Evolutionary conservation across 2,329 filamentous ascomycete genomes (phyloP).

Genomic region (Lecanicillium sp.): DNA sequence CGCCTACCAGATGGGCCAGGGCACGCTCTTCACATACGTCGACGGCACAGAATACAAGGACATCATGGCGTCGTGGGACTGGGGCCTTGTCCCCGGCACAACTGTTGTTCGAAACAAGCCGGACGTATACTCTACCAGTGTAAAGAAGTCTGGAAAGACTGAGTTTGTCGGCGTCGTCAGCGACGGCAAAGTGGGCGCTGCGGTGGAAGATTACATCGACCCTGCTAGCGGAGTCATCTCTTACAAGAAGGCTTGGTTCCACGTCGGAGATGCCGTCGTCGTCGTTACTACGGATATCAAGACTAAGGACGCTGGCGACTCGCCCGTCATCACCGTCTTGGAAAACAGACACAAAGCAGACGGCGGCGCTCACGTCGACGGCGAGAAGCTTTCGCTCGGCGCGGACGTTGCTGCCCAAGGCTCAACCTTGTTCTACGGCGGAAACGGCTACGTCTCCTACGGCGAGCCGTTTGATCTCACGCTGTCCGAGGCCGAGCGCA

Average conservation of each 20-base stretch:
- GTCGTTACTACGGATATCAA: slow-evolving; percentile 11
- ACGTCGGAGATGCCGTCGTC: slow-evolving; percentile 13
- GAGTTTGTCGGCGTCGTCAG: slow-evolving; percentile 17
- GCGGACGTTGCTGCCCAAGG: slow-evolving; percentile 2
- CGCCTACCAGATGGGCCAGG: slow-evolving; percentile 16
- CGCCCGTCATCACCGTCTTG: slow-evolving; percentile 13
- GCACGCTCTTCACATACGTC: slow-evolving; percentile 16
- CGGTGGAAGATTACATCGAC: slow-evolving; percentile 14
- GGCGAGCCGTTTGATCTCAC: slow-evolving; percentile 12
- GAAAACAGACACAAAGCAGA: slow-evolving; percentile 13
- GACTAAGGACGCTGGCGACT: not conserved
- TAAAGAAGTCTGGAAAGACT: slow-evolving; percentile 9
- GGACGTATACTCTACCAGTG: slow-evolving; percentile 2
- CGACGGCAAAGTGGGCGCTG: slow-evolving; percentile 12
- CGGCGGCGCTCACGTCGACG: slow-evolving; percentile 10
- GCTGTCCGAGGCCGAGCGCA: slow-evolving; percentile 12
- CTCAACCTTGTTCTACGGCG: slow-evolving; percentile 12
- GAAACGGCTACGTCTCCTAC: slow-evolving; percentile 15
- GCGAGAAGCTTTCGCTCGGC: not conserved
- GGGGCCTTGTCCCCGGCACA: slow-evolving; percentile 16
- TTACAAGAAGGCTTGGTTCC: slow-evolving; percentile 16
- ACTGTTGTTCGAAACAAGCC: slow-evolving; percentile 14
- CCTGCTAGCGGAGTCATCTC: slow-evolving; percentile 12
- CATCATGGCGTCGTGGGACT: slow-evolving; percentile 16
- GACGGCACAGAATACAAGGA: slow-evolving; percentile 17